Evolutionary conservation across 441 rosid species (phyloP).

Genomic region (Brassica hybrid): DNA sequence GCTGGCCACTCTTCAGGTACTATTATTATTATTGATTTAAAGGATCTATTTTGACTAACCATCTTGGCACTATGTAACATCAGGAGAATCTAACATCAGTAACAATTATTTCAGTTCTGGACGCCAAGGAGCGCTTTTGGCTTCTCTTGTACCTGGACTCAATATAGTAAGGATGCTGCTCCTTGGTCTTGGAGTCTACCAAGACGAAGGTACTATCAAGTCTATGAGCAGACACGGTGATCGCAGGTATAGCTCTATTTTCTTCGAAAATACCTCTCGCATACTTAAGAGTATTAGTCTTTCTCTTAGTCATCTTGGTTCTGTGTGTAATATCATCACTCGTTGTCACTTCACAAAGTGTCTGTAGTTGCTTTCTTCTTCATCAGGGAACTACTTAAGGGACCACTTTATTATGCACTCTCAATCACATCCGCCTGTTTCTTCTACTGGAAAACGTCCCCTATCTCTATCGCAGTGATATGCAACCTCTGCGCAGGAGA

Average conservation of each 20-base stretch:
- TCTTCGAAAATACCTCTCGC: not conserved
- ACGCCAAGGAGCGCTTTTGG: constrained; percentile 70
- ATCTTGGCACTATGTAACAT: not conserved
- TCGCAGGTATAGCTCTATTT: constrained; percentile 50
- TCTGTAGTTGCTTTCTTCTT: constrained; percentile 31
- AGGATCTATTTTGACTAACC: not conserved
- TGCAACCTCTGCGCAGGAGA: constrained; percentile 96
- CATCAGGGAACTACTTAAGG: constrained; percentile 82
- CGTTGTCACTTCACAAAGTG: constrained; percentile 36
- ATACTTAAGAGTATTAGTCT: not conserved
- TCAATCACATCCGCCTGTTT: constrained; percentile 63
- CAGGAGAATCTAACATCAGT: not conserved
- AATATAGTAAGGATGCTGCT: constrained; percentile 74
- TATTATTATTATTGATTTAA: too few species aligned
- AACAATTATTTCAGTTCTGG: constrained; percentile 62
- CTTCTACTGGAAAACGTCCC: constrained; percentile 80
- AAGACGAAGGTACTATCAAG: constrained; percentile 83
- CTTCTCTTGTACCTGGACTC: constrained; percentile 68
- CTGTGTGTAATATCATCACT: not conserved
- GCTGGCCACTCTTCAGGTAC: constrained; percentile 85
- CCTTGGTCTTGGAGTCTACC: constrained; percentile 75
- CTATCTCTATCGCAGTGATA: constrained; percentile 68
- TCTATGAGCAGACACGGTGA: constrained; percentile 95
- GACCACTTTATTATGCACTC: constrained; percentile 75
- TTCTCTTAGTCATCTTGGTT: constrained; percentile 13